Percentiles rank a stretch among this genome's conserved stretches.
phyloP scores from a whole-genome alignment of 352 stramenopile genomes.

The Phytophthora hibernalis region DNA sequence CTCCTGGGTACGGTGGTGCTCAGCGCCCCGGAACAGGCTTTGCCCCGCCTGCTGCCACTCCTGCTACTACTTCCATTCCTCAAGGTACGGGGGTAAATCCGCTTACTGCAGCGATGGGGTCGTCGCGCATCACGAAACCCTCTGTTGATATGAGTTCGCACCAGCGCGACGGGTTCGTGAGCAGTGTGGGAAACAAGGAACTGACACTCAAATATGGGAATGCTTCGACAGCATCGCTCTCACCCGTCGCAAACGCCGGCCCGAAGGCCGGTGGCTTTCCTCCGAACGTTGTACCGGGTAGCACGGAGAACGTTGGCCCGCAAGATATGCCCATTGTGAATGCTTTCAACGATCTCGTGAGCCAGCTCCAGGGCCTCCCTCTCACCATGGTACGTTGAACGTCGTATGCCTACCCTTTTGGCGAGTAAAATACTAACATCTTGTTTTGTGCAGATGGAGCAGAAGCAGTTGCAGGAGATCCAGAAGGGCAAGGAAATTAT shows the following conservation, averaged over 20 bases:
- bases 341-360: conserved; percentile 82
- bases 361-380: conserved; percentile 70
- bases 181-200: conserved; percentile 88
- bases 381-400: conserved; percentile 80
- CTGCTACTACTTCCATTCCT: conserved; percentile 48
- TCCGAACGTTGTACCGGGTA: conserved; percentile 56
- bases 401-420: not conserved
- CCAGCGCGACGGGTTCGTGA: conserved; percentile 87
- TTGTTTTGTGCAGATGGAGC: conserved; percentile 70
- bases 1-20: conserved; percentile 39
- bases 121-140: conserved; percentile 80
- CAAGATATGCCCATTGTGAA: conserved; percentile 86
- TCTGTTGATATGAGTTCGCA: conserved; percentile 85
- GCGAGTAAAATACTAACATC: conserved; percentile 8
- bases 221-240: conserved; percentile 65
- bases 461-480: conserved; percentile 88
- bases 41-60: conserved; percentile 33
- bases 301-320: conserved; percentile 74
- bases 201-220: conserved; percentile 90
- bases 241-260: conserved; percentile 45
- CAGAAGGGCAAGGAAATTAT: conserved; percentile 88
- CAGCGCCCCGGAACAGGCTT: conserved; percentile 48
- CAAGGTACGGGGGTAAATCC: conserved; percentile 79
- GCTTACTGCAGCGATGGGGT: conserved; percentile 61
- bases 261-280: conserved; percentile 53